These are phyloP conservation scores for Cucurbita ficifolia DNA, from an alignment of 306 rosid species.

Conservation along the genomic window DNA sequence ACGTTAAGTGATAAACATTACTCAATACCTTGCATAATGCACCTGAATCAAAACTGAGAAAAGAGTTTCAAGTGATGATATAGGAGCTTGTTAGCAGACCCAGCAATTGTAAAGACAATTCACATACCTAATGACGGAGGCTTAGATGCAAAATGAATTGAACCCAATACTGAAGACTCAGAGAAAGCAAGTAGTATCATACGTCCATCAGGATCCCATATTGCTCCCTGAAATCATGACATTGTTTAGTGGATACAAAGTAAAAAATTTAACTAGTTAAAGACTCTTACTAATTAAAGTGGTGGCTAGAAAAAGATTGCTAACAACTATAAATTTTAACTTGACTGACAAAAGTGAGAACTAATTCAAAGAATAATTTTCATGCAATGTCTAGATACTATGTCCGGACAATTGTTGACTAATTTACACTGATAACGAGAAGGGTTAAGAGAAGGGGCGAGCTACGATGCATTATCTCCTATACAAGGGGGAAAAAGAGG, in stretches of 20 bases:
- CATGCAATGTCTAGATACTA: not conserved
- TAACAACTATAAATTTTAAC: not conserved
- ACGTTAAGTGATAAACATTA: not conserved
- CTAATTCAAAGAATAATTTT: not conserved
- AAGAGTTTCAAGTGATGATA: not conserved
- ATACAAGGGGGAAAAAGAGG: too few relatives aligned
- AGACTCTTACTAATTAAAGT: not conserved
- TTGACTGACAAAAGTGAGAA: not conserved
- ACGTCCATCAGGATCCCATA: constrained; percentile 94
- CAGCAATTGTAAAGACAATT: constrained; percentile 6
- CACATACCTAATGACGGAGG: constrained; percentile 77
- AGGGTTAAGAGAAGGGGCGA: not conserved
- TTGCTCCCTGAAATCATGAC: constrained; percentile 51
- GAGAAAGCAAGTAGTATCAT: constrained; percentile 87
- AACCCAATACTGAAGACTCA: constrained; percentile 71
- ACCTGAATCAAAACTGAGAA: not conserved
- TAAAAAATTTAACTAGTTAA: not conserved
- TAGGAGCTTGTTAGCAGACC: too few relatives aligned
- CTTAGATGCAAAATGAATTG: constrained; percentile 91
- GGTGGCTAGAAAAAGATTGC: not conserved
- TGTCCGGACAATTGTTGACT: not conserved
- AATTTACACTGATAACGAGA: not conserved
- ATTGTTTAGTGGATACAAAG: not conserved
- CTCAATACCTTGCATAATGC: not conserved
- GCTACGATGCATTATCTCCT: not conserved